Conservation (phyloP, 2,329 filamentous ascomycete species). For the Aspergillus sp. region DNA sequence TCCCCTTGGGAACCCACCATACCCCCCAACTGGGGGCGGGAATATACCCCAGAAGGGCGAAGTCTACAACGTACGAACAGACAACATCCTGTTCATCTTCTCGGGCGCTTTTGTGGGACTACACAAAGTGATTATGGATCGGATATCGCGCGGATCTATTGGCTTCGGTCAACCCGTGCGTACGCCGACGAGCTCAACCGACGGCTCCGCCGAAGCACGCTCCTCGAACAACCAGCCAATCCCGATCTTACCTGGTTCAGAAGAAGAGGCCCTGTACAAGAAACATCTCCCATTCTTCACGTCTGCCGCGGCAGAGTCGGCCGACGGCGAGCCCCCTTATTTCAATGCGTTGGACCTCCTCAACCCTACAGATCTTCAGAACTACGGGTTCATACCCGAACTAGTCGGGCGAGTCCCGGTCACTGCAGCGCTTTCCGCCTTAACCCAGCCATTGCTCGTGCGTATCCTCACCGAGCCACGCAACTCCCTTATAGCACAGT, state of each 20-base stretch:
- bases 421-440: constrained; percentile 76
- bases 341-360: constrained; percentile 68
- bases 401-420: constrained; percentile 95
- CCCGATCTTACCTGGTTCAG: constrained; percentile 60
- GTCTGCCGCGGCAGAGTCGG: constrained; percentile 51
- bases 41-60: constrained; percentile 53
- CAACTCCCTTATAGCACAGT: constrained; percentile 85
- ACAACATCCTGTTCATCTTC: constrained; percentile 96
- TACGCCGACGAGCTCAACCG: constrained; percentile 37
- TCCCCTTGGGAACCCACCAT: constrained; percentile 32
- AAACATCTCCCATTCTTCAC: constrained; percentile 59
- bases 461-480: constrained; percentile 90
- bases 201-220: constrained; percentile 22
- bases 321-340: constrained; percentile 45
- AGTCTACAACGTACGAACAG: constrained; percentile 76
- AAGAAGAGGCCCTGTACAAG: constrained; percentile 60
- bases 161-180: constrained; percentile 87
- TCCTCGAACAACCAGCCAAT: constrained; percentile 39
- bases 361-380: constrained; percentile 73
- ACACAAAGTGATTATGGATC: constrained; percentile 80
- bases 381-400: constrained; percentile 89
- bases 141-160: constrained; percentile 83
- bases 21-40: constrained; percentile 27
- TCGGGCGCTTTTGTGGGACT: constrained; percentile 93
- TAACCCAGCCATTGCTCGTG: constrained; percentile 68